Evolutionary conservation across 2,329 filamentous ascomycete genomes (phyloP), one percentile per base, ranked within the genome.

Genomic region (Onygenales sp.): DNA sequence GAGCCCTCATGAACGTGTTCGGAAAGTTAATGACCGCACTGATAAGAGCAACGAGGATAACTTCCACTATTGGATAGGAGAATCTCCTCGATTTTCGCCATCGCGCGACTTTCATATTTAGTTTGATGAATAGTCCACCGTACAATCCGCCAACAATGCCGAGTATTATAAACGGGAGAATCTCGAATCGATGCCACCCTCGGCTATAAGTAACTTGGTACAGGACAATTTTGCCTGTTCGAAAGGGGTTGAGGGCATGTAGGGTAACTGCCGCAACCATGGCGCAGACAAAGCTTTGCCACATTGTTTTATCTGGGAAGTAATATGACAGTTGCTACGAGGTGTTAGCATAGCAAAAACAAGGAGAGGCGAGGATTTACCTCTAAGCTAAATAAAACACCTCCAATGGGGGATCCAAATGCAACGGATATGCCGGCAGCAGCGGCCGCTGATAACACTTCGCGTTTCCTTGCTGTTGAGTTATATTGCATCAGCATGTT

Each of bases 261-360:
- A 98, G 77, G 11, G 90, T 89, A 39, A 97, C 89, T 14, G 93
- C 92, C 13, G 91, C 93, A n/a, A 95, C 89, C 91, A 97, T 97
- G 66, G 93, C 93, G 64, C 93, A 97, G 42, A 98, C 93, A 65
- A 98, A 98, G 64, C 90, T 95, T 69, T 96, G 93, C 93, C 93
- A 98, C 93, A 98, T 97, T 8, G 93, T 97, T 71, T 97, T 97
- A 72, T 97, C 92, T 0, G 93, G 92, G 62, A 97, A 97, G 70
- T 96, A 97, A 69, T 96, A 97, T 0, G 90, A 95, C 2, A 97
- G 76, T 79, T 95, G 89, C 81, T 87, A 55, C n/a, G 35, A 27
- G 49, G 9, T 1, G 48, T 71, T 49, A 67, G 59, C 32, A 44
- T 49, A 4, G 21, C 43, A 1, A 42, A 27, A 54, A 36, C 43